Conservation (phyloP, 2,329 filamentous ascomycete species). For the Cladosporium sp. region DNA sequence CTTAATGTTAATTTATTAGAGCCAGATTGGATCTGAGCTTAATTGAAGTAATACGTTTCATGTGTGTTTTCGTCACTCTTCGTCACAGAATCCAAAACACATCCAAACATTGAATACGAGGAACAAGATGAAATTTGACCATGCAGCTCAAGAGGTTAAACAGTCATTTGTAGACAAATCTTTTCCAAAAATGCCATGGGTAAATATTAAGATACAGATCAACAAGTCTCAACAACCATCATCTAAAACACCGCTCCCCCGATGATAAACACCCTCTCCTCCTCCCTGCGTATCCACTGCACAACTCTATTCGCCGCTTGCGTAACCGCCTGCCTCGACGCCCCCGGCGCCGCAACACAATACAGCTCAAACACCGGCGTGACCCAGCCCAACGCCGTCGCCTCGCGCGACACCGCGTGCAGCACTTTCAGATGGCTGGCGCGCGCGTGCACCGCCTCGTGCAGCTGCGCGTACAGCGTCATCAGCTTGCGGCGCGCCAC, state of each 20-base stretch:
- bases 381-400: conserved; percentile 83
- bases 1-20: neutral
- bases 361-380: conserved; percentile 93
- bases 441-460: conserved; percentile 81
- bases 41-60: neutral
- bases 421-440: conserved; percentile 84
- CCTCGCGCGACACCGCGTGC: conserved; percentile 73
- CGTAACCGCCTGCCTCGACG: conserved; percentile 66
- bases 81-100: neutral
- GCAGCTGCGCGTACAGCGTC: conserved; percentile 81
- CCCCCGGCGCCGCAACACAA: conserved; percentile 79
- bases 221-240: neutral
- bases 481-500: conserved; percentile 60
- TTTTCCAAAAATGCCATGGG: neutral
- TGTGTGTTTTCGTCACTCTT: neutral
- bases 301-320: conserved; percentile 87
- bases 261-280: conserved; percentile 94
- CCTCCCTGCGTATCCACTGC: conserved; percentile 88
- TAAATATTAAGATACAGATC: neutral
- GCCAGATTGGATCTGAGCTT: neutral
- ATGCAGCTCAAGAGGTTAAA: neutral
- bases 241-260: conserved; percentile 77
- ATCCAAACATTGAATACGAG: neutral
- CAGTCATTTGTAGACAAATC: neutral
- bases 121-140: neutral